Evolutionary conservation across 441 rosid genomes (phyloP).

Genomic region (Bruguiera hainesii): DNA sequence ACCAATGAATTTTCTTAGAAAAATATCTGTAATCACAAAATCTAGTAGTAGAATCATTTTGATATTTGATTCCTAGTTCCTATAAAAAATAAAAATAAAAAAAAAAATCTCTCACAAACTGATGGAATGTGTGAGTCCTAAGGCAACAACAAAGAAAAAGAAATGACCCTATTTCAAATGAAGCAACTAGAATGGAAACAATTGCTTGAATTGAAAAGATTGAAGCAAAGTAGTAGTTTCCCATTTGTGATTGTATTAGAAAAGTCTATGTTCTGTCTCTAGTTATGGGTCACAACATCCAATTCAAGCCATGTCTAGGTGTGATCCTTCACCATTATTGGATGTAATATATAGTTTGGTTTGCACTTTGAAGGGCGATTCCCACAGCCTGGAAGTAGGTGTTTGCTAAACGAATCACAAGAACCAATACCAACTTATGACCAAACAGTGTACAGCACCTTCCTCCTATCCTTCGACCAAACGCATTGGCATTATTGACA

Average conservation of each 20-base stretch:
- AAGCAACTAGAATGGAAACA: not conserved
- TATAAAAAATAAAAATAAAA: not conserved
- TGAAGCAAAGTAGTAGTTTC: too few species aligned
- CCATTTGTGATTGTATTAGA: too few species aligned
- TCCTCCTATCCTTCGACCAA: constrained; percentile 14
- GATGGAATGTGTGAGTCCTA: not conserved
- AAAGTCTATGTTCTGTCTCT: too few species aligned
- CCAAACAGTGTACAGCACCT: constrained; percentile 7
- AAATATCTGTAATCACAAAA: too few species aligned
- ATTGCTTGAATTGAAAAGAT: not conserved
- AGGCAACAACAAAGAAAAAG: not conserved
- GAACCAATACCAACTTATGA: constrained; percentile 27
- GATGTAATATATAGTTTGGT: too few species aligned
- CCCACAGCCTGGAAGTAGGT: constrained; percentile 30
- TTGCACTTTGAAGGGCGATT: constrained; percentile 1
- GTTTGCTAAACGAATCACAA: constrained; percentile 13
- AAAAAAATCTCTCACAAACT: not conserved
- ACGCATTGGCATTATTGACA: constrained; percentile 20
- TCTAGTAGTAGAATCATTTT: too few species aligned
- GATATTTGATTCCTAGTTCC: too few species aligned
- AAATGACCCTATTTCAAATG: not conserved
- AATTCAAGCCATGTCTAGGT: too few species aligned
- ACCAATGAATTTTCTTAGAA: too few species aligned
- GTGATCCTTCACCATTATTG: too few species aligned
- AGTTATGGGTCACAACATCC: too few species aligned